Conservation (phyloP, 768 basidiomycete species). For the Hygrocybe punicea region DNA sequence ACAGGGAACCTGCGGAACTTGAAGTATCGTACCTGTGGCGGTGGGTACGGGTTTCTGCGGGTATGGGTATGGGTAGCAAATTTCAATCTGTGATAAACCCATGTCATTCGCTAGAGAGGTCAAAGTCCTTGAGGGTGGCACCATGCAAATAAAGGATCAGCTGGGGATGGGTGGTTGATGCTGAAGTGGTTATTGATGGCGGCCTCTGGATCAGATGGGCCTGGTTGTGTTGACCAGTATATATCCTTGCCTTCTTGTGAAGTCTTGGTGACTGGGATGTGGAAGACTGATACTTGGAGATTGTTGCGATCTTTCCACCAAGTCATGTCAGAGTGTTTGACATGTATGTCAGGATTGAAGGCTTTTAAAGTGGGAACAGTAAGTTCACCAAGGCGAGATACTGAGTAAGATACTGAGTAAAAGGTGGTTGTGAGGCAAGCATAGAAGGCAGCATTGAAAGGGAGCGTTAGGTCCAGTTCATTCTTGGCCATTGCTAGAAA, state of each 20-base stretch:
- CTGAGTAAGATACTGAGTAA: constrained; percentile 31
- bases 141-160: constrained; percentile 32
- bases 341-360: constrained; percentile 30
- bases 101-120: too few relatives aligned
- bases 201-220: constrained; percentile 20
- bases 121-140: neutral
- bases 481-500: constrained; percentile 18
- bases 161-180: constrained; percentile 26
- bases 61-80: too few relatives aligned
- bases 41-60: too few relatives aligned
- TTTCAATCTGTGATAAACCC: too few relatives aligned
- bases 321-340: constrained; percentile 24
- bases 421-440: constrained; percentile 42
- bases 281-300: constrained; percentile 19
- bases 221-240: constrained; percentile 29
- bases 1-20: too few relatives aligned
- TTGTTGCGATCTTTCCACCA: constrained; percentile 19
- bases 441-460: constrained; percentile 34
- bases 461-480: constrained; percentile 26
- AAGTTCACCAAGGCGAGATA: constrained; percentile 40
- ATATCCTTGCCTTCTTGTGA: constrained; percentile 29
- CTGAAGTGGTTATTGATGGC: constrained; percentile 27
- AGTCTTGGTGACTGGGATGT: constrained; percentile 23
- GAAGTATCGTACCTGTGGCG: too few relatives aligned
- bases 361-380: constrained; percentile 27